Base-by-base conservation (phyloP, 2,329 filamentous ascomycete species). In the Stagonosporopsis vannaccii region DNA sequence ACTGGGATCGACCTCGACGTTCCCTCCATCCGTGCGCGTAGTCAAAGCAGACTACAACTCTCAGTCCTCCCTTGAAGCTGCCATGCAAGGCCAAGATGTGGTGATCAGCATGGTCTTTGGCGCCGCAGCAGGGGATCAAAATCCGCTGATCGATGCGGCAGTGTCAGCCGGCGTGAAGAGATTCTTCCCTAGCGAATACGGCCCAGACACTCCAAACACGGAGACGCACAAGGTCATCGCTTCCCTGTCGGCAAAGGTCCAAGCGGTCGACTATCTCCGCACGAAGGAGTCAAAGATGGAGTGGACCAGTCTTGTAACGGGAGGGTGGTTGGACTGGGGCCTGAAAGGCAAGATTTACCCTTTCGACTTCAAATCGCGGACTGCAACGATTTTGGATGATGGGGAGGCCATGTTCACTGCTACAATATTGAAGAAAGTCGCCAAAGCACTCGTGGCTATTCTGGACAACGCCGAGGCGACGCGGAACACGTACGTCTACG, bases 111-210 rank as follows among this genome's bases (percentile, higher is more conserved):
- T 63, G 26, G 35, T 76, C 7, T 55, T 52, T 28, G 58, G 56
- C 6, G 20, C 57, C 5, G 60, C 58, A 4, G 56, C 70, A n/a
- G 47, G 49, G 9, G 23, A 47, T n/a, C 54, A 50, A 11, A 42
- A 58, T 28, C 43, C 48, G 6, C 59, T 78, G 15, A 65, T 77
- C 45, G 73, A 77, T 37, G 76, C 74, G 8, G 65, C 74, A 22
- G 60, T 76, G 39, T 63, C 68, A 6, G 73, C 74, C 2, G 71
- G 74, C 13, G 74, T 77, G 7, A 63, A 66, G 37, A 65, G 73
- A 17, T 70, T 77, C 58, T 65, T 78, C 30, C 75, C 76, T 4
- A 66, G 66, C 7, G 76, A 77, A 48, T 78, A 72, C 58, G 74
- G 75, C 49, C 62, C 64, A 35, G 65, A 78, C 49, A 64, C 36